A percentile compares a stretch with the other conserved stretches of the same genome.
Conservation (phyloP, 306 rosid species). For the Dryas octopetala region DNA sequence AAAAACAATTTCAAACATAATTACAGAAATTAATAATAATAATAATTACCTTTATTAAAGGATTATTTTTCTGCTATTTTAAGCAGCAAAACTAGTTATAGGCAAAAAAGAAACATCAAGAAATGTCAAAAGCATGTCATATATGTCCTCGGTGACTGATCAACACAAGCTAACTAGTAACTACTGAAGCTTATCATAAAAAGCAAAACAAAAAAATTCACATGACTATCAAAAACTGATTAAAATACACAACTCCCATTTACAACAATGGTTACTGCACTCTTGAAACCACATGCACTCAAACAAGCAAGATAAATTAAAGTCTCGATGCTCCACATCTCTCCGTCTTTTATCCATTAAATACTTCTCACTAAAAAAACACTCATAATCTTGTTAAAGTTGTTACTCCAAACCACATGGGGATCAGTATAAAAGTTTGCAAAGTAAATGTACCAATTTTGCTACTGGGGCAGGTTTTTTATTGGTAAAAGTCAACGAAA, state of each 20-base stretch:
- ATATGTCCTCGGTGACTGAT: background rate
- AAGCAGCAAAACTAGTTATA: background rate
- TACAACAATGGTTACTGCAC: background rate
- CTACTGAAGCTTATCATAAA: background rate
- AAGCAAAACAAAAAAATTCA: background rate
- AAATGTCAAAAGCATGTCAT: background rate
- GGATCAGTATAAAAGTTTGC: background rate
- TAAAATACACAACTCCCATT: background rate
- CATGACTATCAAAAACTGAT: background rate
- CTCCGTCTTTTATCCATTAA: too few species aligned
- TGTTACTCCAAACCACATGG: background rate
- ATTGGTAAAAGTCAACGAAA: background rate
- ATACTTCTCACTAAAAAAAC: too few species aligned
- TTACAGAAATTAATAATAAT: background rate
- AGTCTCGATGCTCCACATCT: background rate
- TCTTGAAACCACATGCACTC: background rate
- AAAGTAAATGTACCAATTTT: background rate
- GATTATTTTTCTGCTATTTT: background rate
- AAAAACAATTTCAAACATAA: background rate
- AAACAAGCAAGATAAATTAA: background rate
- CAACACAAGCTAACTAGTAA: background rate
- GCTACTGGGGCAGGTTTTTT: background rate
- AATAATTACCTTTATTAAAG: background rate
- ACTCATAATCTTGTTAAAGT: background rate
- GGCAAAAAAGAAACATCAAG: background rate